Conservation (phyloP, 768 basidiomycete genomes). For the Mycena albidolilacea region DNA sequence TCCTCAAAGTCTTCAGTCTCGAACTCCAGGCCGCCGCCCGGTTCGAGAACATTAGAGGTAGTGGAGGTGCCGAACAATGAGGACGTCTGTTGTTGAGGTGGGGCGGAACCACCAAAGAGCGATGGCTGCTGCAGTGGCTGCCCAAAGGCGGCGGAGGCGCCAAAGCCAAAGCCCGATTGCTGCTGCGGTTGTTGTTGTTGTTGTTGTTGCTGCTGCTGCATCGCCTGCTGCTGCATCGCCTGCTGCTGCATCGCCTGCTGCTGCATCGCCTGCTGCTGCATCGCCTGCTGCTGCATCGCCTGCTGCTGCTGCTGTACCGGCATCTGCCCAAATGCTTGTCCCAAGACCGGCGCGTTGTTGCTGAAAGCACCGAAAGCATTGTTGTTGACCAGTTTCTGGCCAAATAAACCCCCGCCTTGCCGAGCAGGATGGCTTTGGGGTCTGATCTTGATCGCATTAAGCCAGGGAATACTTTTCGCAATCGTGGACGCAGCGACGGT, state of each 20-base stretch:
- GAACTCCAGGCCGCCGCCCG: neutral
- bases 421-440: constrained; percentile 26
- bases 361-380: neutral
- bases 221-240: neutral
- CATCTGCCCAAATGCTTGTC: too few relatives aligned
- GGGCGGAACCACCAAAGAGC: constrained; percentile 1
- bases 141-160: too few relatives aligned
- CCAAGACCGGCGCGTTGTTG: too few relatives aligned
- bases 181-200: constrained; percentile 11
- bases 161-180: neutral
- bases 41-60: neutral
- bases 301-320: too few relatives aligned
- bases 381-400: constrained; percentile 19
- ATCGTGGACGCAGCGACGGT: constrained; percentile 59
- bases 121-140: constrained; percentile 2
- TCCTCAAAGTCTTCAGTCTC: constrained; percentile 50
- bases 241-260: constrained; percentile 23
- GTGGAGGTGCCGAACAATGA: too few relatives aligned
- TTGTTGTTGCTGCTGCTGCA: constrained; percentile 7
- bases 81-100: too few relatives aligned
- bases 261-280: neutral
- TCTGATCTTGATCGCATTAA: constrained; percentile 51
- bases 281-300: constrained; percentile 28
- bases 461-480: constrained; percentile 52
- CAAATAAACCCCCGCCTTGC: constrained; percentile 2